Conservation (phyloP, 2,329 filamentous ascomycete species). For the Neonectria punicea region DNA sequence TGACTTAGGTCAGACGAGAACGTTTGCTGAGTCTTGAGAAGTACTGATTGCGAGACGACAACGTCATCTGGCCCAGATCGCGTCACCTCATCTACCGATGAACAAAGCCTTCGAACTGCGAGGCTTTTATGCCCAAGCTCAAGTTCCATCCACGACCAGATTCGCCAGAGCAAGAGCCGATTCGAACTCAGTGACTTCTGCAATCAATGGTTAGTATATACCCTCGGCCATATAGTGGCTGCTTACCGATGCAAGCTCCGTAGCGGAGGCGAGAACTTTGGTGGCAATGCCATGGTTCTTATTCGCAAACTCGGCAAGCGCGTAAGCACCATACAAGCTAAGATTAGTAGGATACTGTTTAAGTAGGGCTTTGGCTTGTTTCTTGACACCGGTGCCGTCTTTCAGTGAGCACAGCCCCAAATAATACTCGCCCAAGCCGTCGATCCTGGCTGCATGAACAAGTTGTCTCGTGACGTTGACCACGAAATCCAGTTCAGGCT, state of each 20-base stretch:
- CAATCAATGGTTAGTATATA: constrained; percentile 14
- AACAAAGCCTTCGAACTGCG: constrained; percentile 55
- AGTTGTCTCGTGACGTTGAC: constrained; percentile 68
- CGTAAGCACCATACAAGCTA: constrained; percentile 82
- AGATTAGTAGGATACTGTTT: constrained; percentile 73
- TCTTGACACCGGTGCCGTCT: constrained; percentile 68
- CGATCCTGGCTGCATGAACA: constrained; percentile 52
- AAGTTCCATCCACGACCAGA: constrained; percentile 77
- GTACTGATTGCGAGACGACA: constrained; percentile 47
- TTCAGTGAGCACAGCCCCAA: constrained; percentile 73
- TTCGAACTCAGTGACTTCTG: constrained; percentile 34
- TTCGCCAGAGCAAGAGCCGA: constrained; percentile 62
- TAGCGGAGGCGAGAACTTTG: constrained; percentile 74
- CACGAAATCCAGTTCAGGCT: constrained; percentile 58
- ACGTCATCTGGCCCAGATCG: constrained; percentile 28
- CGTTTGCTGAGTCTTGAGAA: constrained; percentile 65
- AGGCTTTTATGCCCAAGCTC: constrained; percentile 46
- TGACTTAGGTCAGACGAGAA: constrained; percentile 66
- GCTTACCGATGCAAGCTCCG: constrained; percentile 53
- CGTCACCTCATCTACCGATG: constrained; percentile 47
- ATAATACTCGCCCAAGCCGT: constrained; percentile 71
- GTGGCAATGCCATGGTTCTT: constrained; percentile 67
- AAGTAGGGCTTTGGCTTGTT: constrained; percentile 78
- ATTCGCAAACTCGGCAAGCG: constrained; percentile 72
- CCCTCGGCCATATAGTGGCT: accelerated